These are phyloP conservation scores for Mesembryanthemum crystallinum DNA, from an alignment of 148 eudicot species.

Conservation along the genomic window DNA sequence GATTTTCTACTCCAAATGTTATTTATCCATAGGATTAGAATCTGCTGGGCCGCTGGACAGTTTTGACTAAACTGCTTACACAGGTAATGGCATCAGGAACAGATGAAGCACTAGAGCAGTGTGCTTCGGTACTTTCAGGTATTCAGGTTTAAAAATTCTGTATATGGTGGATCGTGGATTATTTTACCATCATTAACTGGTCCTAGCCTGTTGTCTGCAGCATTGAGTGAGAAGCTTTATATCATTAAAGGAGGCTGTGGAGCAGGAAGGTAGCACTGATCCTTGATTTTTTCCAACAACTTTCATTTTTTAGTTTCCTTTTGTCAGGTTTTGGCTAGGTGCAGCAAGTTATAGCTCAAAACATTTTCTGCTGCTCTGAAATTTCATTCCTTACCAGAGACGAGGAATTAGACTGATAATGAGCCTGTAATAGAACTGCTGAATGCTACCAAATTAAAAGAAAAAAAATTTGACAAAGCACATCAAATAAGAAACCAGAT, in stretches of 20 bases:
- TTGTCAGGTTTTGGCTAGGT: not conserved
- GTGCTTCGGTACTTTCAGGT: conserved; percentile 88
- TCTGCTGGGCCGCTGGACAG: not conserved
- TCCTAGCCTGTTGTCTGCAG: conserved; percentile 41
- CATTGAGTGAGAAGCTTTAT: conserved; percentile 93
- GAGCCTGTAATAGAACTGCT: not conserved
- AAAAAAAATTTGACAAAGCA: no score
- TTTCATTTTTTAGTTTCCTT: conserved; percentile 12
- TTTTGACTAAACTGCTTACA: not conserved
- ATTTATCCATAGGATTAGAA: not conserved
- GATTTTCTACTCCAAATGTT: not conserved
- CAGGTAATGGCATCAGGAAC: conserved; percentile 95
- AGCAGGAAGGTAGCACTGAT: conserved; percentile 77
- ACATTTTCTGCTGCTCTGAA: not conserved
- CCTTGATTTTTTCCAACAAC: conserved; percentile 2
- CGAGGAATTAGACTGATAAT: not conserved
- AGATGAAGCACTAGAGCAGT: conserved; percentile 73
- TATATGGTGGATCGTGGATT: conserved; percentile 16
- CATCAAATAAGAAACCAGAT: no score
- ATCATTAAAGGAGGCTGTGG: conserved; percentile 95
- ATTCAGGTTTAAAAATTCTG: conserved; percentile 13
- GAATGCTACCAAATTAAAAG: no score
- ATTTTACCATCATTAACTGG: not conserved
- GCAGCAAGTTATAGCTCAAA: not conserved
- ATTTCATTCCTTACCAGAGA: not conserved